phyloP scores from a whole-genome alignment of 2,329 filamentous ascomycete genomes.

The Tricladium varicosporioides region DNA sequence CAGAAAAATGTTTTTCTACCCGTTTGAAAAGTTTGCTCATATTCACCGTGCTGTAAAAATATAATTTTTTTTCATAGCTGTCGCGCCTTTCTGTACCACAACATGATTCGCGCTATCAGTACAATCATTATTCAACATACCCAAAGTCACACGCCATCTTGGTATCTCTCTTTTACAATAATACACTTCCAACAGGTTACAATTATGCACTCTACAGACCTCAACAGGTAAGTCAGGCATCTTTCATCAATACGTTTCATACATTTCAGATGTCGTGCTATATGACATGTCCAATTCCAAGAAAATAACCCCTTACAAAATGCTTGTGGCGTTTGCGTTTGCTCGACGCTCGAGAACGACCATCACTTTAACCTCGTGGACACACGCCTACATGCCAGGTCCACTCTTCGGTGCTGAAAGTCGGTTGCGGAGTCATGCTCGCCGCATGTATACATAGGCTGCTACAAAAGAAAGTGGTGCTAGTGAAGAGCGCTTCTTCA shows the following conservation, averaged over 20 bases:
- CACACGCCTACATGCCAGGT: conserved; percentile 38
- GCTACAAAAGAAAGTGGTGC: conserved; percentile 28
- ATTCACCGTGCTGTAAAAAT: not conserved
- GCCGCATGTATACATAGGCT: conserved; percentile 45
- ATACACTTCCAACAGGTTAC: not conserved
- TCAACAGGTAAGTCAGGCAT: conserved; percentile 2
- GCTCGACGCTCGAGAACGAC: conserved; percentile 62
- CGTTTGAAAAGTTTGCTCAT: not conserved
- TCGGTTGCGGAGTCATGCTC: conserved; percentile 60
- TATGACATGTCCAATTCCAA: conserved; percentile 25
- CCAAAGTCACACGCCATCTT: too few relatives aligned
- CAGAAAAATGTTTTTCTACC: not conserved
- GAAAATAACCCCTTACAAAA: conserved; percentile 17
- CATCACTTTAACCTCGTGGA: conserved; percentile 73
- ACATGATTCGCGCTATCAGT: not conserved
- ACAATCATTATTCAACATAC: too few relatives aligned
- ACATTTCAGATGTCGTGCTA: conserved; percentile 27
- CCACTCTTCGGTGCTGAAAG: conserved; percentile 69
- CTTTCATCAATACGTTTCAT: conserved; percentile 26
- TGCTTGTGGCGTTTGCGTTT: conserved; percentile 42
- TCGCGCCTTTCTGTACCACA: not conserved
- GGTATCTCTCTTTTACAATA: not conserved
- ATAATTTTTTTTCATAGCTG: not conserved
- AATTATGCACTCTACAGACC: not conserved
- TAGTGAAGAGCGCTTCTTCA: conserved; percentile 8